Base-by-base conservation (phyloP, 192 early-diverging fungal species). In the Coemansia guatemalensis region DNA sequence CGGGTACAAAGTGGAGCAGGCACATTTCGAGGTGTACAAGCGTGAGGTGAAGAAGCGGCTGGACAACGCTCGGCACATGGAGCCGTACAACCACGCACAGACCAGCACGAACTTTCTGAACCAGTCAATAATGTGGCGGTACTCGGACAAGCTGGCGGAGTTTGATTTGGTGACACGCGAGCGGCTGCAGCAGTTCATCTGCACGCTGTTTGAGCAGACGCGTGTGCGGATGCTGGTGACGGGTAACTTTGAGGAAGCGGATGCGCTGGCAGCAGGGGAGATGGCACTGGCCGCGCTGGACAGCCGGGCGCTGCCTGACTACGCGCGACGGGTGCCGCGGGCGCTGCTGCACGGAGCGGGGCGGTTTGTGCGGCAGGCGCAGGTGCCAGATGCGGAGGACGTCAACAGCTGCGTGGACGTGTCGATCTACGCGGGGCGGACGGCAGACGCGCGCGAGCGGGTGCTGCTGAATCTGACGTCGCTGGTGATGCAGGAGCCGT, bases 371-470 rank as follows among this genome's bases (percentile, higher is more conserved):
- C 78, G 75, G 56, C 66, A 75, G 25, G 69, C 41, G 29, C 39
- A 24, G 24, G 72, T 75, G 65, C 86, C 87, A 0, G 93, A 96
- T 65, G 69, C 84, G 21, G 82, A 89, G 48, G 92, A 99, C 70
- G 72, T 94, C 39, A 97, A 99, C 68, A 94, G 90, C 56, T 89
- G 92, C 27, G 86, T 96, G 32, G 93, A 95, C 53, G 85, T 92
- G 74, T 91, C 89, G 60, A 64, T 94, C 20, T 91, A 94, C 64
- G 78, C 94, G 29, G 95, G 95, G 3, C 83, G 86, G 65, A 82
- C 85, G 25, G 81, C 83, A 6, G 79, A 94, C 64, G 82, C 66
- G 30, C 65, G 78, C 21, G 72, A 87, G 27, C 90, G 95, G 29
- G 87, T 85, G 32, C 71, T 86, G 17, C 73, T 93, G 20, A 80